These are phyloP conservation scores for Artemisia tridentata DNA, from an alignment of 129 eudicot genomes.

Conservation along the genomic window DNA sequence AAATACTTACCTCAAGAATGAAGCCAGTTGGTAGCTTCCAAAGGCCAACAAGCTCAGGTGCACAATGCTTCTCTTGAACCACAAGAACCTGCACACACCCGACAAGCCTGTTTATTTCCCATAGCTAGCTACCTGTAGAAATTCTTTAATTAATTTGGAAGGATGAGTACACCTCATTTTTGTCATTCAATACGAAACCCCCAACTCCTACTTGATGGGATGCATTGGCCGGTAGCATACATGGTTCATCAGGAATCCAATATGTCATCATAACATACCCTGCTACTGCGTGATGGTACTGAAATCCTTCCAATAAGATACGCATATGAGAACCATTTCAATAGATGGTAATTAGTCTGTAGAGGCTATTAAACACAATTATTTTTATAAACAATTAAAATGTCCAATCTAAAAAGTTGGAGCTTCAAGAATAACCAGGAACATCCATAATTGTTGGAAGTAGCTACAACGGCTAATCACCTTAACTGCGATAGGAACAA, in stretches of 20 bases:
- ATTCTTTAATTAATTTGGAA: not conserved
- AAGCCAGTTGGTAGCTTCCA: conserved; percentile 97
- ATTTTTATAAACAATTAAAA: too few species aligned
- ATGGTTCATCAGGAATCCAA: conserved; percentile 87
- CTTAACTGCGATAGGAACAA: conserved; percentile 83
- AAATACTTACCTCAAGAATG: conserved; percentile 58
- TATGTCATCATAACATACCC: conserved; percentile 83
- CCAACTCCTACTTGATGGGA: conserved; percentile 94
- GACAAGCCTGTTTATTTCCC: not conserved
- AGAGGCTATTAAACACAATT: too few species aligned
- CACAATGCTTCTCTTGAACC: conserved; percentile 76
- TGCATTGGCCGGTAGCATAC: conserved; percentile 83
- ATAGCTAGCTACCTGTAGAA: not conserved
- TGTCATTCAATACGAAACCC: conserved; percentile 73
- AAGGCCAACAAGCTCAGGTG: conserved; percentile 55
- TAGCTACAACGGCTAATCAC: conserved; percentile 27
- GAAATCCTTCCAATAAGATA: conserved; percentile 65
- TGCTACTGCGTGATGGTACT: conserved; percentile 84
- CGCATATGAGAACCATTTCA: not conserved
- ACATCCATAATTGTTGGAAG: too few species aligned
- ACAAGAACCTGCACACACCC: conserved; percentile 69
- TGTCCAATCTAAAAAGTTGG: too few species aligned
- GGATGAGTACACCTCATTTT: conserved; percentile 49
- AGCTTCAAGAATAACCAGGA: too few species aligned
- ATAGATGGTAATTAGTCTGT: too few species aligned